A percentile compares a stretch with the other conserved stretches of the same genome.
Conservation (phyloP, 192 early-diverging fungal species). For the Paraglomus brasilianum region DNA sequence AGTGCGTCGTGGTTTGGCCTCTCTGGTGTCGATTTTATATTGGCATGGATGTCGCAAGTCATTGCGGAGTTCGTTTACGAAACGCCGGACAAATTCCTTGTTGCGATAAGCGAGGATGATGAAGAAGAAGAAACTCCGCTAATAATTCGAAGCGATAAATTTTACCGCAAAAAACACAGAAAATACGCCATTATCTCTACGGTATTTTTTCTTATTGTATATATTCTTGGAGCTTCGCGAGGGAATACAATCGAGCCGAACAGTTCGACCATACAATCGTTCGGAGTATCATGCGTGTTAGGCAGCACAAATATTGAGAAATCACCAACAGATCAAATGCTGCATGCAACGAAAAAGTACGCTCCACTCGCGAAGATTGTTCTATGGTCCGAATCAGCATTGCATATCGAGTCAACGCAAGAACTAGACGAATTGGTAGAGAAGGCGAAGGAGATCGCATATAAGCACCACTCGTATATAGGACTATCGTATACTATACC, state of each 20-base stretch:
- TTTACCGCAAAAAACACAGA: neutral
- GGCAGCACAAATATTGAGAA: neutral
- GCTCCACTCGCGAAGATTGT: constrained; percentile 35
- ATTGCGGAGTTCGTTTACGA: neutral
- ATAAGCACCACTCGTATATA: constrained; percentile 31
- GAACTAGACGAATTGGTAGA: constrained; percentile 13
- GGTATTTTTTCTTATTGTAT: neutral
- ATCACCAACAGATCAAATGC: neutral
- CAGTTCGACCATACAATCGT: neutral
- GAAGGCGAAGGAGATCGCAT: constrained; percentile 23
- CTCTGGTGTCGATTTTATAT: neutral
- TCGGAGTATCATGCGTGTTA: neutral
- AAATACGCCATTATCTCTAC: neutral
- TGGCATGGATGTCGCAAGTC: neutral
- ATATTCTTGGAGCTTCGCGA: neutral
- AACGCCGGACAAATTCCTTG: neutral
- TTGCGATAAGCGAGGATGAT: too few relatives aligned
- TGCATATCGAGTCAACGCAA: neutral
- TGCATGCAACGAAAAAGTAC: neutral
- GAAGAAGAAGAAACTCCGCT: neutral
- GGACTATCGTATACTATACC: constrained; percentile 35
- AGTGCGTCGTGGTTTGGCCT: neutral
- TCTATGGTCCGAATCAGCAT: constrained; percentile 38
- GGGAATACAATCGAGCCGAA: neutral
- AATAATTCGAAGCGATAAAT: neutral